A percentile compares a stretch with the other conserved stretches of the same genome.
Evolutionary conservation across 495 filamentous ascomycete genomes (phyloP).

Genomic region (Penicillium paxilli): DNA sequence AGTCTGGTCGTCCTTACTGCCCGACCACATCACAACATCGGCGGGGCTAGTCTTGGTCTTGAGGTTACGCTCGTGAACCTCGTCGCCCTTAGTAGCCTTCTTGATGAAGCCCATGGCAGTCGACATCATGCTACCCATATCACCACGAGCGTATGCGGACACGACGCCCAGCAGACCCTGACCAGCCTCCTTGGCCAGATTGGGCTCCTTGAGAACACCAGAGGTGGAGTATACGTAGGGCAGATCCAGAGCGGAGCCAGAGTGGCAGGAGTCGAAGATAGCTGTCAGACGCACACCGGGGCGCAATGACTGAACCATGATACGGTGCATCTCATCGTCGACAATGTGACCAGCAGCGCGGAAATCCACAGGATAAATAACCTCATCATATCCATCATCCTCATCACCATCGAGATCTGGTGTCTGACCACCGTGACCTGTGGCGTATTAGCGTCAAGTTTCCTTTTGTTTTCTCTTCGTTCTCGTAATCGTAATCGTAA

Average conservation of each 20-base stretch:
- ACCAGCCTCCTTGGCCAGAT: conserved; percentile 95
- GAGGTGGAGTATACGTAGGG: conserved; percentile 96
- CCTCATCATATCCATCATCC: conserved; percentile 95
- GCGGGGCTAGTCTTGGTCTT: conserved; percentile 92
- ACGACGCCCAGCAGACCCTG: conserved; percentile 90
- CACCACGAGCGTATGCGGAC: conserved; percentile 85
- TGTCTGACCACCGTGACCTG: conserved; percentile 96
- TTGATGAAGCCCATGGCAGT: conserved; percentile 88
- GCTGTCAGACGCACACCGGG: conserved; percentile 90
- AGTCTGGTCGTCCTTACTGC: conserved; percentile 94
- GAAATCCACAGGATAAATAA: conserved; percentile 97
- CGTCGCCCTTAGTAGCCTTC: conserved; percentile 84
- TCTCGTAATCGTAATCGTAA: too few relatives aligned
- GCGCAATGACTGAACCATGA: conserved; percentile 84
- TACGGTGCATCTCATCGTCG: conserved; percentile 97
- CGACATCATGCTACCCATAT: conserved; percentile 78
- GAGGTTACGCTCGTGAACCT: conserved; percentile 73
- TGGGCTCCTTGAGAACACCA: conserved; percentile 96
- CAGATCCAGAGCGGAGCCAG: conserved; percentile 91
- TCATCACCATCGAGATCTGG: conserved; percentile 93
- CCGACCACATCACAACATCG: conserved; percentile 97
- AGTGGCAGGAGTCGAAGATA: conserved; percentile 99
- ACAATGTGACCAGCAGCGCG: conserved; percentile 87
- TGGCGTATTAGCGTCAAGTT: conserved; percentile 3
- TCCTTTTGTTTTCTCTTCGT: neutral